Conservation (phyloP, 2,329 filamentous ascomycete species). For the Botryotinia calthae region DNA sequence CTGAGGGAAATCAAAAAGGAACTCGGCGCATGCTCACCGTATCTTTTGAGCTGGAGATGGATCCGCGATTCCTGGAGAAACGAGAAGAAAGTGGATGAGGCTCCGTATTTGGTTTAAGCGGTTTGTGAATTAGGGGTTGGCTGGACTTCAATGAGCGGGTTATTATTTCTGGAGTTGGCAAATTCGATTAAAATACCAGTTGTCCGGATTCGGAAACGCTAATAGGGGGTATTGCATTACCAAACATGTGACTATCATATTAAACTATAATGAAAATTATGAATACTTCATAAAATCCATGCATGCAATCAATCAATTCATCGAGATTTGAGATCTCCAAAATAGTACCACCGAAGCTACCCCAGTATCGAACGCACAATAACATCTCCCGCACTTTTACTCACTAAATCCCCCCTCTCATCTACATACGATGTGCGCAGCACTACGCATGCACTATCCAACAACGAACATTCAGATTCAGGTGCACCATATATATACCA, state of each 20-base stretch:
- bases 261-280: background rate
- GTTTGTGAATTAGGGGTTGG: background rate
- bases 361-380: background rate
- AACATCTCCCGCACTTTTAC: too few species aligned
- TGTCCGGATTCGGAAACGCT: background rate
- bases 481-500: background rate
- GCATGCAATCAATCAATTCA: background rate
- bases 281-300: background rate
- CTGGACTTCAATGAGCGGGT: background rate
- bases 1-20: conserved; percentile 43
- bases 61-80: conserved; percentile 78
- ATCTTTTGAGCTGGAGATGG: conserved; percentile 71
- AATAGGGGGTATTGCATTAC: background rate
- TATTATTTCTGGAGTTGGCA: background rate
- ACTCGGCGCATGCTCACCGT: conserved; percentile 52
- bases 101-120: conserved; percentile 47
- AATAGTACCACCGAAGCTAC: background rate
- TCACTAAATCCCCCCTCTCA: background rate
- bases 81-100: conserved; percentile 76
- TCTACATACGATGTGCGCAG: too few species aligned
- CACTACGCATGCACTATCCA: background rate
- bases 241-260: background rate
- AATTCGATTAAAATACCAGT: background rate
- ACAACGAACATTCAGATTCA: background rate
- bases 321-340: background rate